phyloP scores from a whole-genome alignment of 805 yeast genomes.

The Jamesozyma hellenica region DNA sequence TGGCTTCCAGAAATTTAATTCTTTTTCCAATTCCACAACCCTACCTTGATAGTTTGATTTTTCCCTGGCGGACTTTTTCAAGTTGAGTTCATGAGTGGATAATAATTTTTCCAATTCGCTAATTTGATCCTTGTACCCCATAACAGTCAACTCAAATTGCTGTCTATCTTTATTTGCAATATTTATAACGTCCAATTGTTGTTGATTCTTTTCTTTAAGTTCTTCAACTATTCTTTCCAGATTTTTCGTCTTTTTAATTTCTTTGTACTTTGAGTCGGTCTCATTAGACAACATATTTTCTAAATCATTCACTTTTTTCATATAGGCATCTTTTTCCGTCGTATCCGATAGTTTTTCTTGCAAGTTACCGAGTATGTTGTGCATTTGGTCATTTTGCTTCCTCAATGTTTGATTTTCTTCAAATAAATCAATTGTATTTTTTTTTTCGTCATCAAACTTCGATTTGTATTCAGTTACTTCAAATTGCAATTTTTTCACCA shows the following conservation, averaged over 20 bases:
- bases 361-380: conserved; percentile 34
- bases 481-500: conserved; percentile 29
- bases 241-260: conserved; percentile 39
- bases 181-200: conserved; percentile 40
- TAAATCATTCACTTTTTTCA: conserved; percentile 41
- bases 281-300: conserved; percentile 41
- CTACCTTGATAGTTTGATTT: conserved; percentile 45
- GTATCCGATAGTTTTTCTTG: conserved; percentile 41
- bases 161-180: conserved; percentile 51
- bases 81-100: conserved; percentile 34
- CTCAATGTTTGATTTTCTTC: conserved; percentile 63
- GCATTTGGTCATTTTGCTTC: conserved; percentile 44
- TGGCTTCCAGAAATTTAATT: conserved; percentile 46
- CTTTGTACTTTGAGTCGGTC: conserved; percentile 40
- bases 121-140: conserved; percentile 37
- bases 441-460: conserved; percentile 35
- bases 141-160: conserved; percentile 42
- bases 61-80: conserved; percentile 47
- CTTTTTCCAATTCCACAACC: conserved; percentile 44
- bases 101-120: conserved; percentile 36
- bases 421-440: conserved; percentile 43
- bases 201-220: conserved; percentile 40
- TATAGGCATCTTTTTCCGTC: conserved; percentile 51
- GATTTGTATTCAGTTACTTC: conserved; percentile 26
- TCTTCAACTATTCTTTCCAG: conserved; percentile 48